phyloP scores from a whole-genome alignment of 1,139 yeast species.

The Debaryomycetaceae sp. region DNA sequence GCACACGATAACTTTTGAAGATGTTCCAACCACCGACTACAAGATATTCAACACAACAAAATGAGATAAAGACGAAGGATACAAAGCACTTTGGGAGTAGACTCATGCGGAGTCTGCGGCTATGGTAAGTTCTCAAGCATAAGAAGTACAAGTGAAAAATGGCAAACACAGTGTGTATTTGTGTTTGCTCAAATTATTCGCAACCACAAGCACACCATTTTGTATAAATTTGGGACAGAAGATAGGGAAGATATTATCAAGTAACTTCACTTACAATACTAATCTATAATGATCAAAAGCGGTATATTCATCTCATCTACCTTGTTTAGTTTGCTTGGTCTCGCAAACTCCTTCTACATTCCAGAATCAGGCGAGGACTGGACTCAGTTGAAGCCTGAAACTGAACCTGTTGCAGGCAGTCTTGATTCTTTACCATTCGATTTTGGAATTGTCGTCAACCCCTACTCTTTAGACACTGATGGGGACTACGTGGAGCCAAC shows the following conservation, averaged over 20 bases:
- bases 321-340: background rate
- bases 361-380: slow-evolving; percentile 37
- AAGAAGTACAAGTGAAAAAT: too few species aligned
- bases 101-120: too few species aligned
- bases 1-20: background rate
- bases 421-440: slow-evolving; percentile 25
- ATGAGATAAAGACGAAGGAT: too few species aligned
- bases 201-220: background rate
- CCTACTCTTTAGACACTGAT: slow-evolving; percentile 16
- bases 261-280: background rate
- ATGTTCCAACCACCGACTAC: background rate
- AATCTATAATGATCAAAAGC: background rate
- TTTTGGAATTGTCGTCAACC: slow-evolving; percentile 36
- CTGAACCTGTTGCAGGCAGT: slow-evolving; percentile 16
- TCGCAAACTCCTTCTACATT: slow-evolving; percentile 14
- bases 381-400: slow-evolving; percentile 27
- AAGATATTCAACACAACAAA: background rate
- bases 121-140: too few species aligned
- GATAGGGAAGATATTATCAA: background rate
- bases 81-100: too few species aligned
- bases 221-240: background rate
- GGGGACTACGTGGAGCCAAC: slow-evolving; percentile 15
- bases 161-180: background rate
- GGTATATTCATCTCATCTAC: background rate
- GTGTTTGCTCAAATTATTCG: background rate